A percentile compares a stretch with the other conserved stretches of the same genome.
phyloP scores from a whole-genome alignment of 257 asterid genomes.

The Striga asiatica region DNA sequence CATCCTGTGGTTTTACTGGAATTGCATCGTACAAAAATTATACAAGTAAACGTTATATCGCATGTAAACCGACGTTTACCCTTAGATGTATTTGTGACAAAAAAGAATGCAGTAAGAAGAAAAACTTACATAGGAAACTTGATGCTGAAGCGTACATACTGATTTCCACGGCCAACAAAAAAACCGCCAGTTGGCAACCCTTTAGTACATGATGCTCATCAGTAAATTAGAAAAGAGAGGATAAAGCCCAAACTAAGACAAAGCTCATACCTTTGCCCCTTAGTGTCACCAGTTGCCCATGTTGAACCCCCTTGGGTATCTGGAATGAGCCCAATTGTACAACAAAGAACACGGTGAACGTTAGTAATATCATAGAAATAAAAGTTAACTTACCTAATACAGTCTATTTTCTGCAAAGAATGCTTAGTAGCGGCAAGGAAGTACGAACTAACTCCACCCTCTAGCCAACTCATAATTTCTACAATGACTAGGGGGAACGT shows the following conservation, averaged over 20 bases:
- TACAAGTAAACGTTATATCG: not conserved
- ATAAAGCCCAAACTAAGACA: constrained; percentile 9
- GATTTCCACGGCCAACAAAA: constrained; percentile 68
- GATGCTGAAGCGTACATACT: constrained; percentile 73
- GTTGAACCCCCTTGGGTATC: constrained; percentile 96
- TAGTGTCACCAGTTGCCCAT: constrained; percentile 61
- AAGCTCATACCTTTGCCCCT: constrained; percentile 72
- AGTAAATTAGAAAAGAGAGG: constrained; percentile 10
- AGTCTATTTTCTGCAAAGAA: not conserved
- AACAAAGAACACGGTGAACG: constrained; percentile 10
- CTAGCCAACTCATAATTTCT: constrained; percentile 1
- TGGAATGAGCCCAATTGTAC: constrained; percentile 23
- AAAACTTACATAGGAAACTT: constrained; percentile 70
- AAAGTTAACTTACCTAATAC: not conserved
- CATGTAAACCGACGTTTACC: constrained; percentile 1
- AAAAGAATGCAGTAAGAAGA: constrained; percentile 13
- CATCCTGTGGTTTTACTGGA: not conserved
- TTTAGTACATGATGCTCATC: constrained; percentile 22
- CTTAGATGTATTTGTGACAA: not conserved
- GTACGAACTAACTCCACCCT: not conserved
- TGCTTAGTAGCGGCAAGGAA: not conserved
- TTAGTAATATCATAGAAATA: constrained; percentile 2
- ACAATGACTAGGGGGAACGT: not conserved
- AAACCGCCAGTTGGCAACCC: constrained; percentile 80
- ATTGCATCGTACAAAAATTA: not conserved